Evolutionary conservation across 1,284 basidiomycete genomes (phyloP), one percentile per base, ranked within the genome.

Genomic region (Caloboletus firmus): DNA sequence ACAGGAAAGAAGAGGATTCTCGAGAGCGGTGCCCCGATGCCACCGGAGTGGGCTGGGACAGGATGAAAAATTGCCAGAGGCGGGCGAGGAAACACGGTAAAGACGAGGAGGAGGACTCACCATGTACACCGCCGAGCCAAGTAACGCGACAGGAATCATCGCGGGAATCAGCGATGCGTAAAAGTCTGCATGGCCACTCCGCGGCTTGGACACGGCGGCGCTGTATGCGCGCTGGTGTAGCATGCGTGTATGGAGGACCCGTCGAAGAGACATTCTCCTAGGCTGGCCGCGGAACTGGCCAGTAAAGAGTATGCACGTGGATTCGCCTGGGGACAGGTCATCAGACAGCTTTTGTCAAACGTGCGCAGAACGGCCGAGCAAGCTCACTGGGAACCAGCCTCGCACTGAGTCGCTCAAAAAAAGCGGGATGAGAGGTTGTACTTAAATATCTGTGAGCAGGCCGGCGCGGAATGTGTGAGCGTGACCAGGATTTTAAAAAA

Each of bases 101-200:
- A 22, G 24, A 46, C 9, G 44, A 15, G 15, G 22, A 5, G 39
- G 39, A 37, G 37, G 32, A 56, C 59, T 56, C 65, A 88, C 89
- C 61, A 90, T 75, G 72, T 89, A 91, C 49, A 91, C 79, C 11
- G 84, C 86, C 52, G 87, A 89, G 15, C 87, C 89, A 26, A 91
- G 76, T 46, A 91, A 72, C 45, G 85, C 83, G 53, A 91, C 75
- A 8, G 89, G 89, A 40, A 90, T 74, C 88, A 91, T 91, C 35
- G 81, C 82, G 28, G 89, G 89, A 40, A 87, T 68, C 48, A 85
- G 76, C 55, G 84, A 79, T 37, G 81, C 73, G 68, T 91, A 91
- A 76, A 83, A 83, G 58, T 76, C 74, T 5, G 79, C 80, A 70
- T 91, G 86, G 22, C 75, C 72, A 37, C 80, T 84, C 53, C 70